phyloP scores from a whole-genome alignment of 75 land plant species.

The Sequoia sempervirens region DNA sequence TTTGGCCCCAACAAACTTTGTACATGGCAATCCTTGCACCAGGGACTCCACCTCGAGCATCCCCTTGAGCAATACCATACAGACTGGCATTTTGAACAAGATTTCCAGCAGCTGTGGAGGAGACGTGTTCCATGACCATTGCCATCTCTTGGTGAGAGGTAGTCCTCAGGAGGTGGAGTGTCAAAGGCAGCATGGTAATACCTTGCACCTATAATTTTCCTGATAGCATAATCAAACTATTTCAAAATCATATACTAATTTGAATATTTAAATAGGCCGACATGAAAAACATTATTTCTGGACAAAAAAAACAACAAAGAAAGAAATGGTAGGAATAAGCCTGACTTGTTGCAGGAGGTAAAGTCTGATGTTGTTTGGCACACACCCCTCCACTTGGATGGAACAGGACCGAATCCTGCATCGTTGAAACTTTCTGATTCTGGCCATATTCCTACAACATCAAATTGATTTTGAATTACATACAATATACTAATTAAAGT shows the following conservation, averaged over 20 bases:
- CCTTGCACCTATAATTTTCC: conserved; percentile 26
- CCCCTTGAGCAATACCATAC: too few species aligned
- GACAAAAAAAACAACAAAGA: too few species aligned
- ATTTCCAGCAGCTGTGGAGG: too few species aligned
- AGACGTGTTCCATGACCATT: conserved; percentile 8
- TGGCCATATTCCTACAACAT: conserved; percentile 12
- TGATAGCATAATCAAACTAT: not conserved
- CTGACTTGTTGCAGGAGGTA: too few species aligned
- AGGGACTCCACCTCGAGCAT: too few species aligned
- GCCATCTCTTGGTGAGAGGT: not conserved
- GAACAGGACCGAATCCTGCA: conserved; percentile 12
- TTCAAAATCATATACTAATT: not conserved
- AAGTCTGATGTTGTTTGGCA: not conserved
- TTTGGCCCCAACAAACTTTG: conserved; percentile 62
- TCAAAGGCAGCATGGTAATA: not conserved
- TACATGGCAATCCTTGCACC: conserved; percentile 15
- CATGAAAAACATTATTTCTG: too few species aligned
- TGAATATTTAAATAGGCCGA: too few species aligned
- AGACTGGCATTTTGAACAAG: too few species aligned
- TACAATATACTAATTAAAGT: too few species aligned
- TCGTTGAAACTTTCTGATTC: too few species aligned
- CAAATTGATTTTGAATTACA: too few species aligned
- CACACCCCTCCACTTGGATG: conserved; percentile 20
- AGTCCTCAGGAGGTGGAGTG: not conserved
- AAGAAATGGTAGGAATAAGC: not conserved